Percentiles rank a stretch among this genome's conserved stretches.
Conservation (phyloP, 2,329 filamentous ascomycete genomes). For the Madurella fahalii region DNA sequence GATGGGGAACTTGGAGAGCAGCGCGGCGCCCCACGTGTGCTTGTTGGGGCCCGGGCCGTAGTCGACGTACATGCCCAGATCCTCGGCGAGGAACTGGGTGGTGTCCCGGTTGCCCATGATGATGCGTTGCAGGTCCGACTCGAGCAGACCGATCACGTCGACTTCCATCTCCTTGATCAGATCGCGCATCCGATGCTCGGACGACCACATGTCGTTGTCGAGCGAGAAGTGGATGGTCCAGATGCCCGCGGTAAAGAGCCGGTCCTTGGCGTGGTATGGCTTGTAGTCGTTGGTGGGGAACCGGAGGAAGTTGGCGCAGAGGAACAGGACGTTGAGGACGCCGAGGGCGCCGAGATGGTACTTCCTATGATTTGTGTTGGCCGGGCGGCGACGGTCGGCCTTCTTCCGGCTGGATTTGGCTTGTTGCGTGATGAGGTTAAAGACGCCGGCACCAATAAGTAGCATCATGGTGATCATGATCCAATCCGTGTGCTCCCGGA, state of each 20-base stretch:
- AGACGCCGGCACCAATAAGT: slow-evolving; percentile 78
- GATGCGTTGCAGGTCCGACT: slow-evolving; percentile 90
- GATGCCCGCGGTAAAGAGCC: slow-evolving; percentile 87
- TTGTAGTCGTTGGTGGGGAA: slow-evolving; percentile 91
- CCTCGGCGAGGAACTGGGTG: slow-evolving; percentile 91
- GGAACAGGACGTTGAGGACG: slow-evolving; percentile 74
- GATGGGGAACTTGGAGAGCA: slow-evolving; percentile 96
- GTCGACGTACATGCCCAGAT: slow-evolving; percentile 98
- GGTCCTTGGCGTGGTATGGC: slow-evolving; percentile 83
- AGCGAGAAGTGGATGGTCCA: slow-evolving; percentile 99
- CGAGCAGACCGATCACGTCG: slow-evolving; percentile 93
- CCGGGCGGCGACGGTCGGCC: slow-evolving; percentile 36
- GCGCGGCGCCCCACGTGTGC: slow-evolving; percentile 92
- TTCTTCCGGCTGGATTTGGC: slow-evolving; percentile 38
- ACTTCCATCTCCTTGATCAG: slow-evolving; percentile 89
- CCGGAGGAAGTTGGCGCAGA: slow-evolving; percentile 77
- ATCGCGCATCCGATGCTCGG: slow-evolving; percentile 88
- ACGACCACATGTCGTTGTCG: slow-evolving; percentile 99
- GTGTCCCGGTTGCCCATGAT: slow-evolving; percentile 99
- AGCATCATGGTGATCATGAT: slow-evolving; percentile 86
- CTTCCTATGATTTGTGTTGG: slow-evolving; percentile 40
- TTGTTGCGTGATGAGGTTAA: slow-evolving; percentile 58
- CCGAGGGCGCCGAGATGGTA: slow-evolving; percentile 57
- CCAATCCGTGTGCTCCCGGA: slow-evolving; percentile 94
- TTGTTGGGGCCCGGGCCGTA: slow-evolving; percentile 97